Evolutionary conservation across 2,329 filamentous ascomycete genomes (phyloP).

Genomic region (Graphiopsis chlorocephala): DNA sequence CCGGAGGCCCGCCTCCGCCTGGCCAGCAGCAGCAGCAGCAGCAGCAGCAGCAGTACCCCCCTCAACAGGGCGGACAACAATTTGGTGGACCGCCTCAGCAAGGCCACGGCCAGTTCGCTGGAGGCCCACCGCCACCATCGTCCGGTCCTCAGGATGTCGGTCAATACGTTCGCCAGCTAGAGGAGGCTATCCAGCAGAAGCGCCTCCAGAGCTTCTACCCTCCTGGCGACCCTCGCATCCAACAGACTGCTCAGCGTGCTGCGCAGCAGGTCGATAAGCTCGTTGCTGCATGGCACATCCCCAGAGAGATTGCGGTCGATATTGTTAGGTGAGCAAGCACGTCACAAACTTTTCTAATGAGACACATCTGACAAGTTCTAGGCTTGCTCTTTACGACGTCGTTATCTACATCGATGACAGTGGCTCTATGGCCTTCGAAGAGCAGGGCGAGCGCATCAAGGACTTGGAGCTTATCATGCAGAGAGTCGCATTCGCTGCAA

Average conservation of each 20-base stretch:
- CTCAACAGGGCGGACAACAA: conserved; percentile 34
- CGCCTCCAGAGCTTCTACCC: conserved; percentile 58
- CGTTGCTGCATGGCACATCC: conserved; percentile 56
- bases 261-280: conserved; percentile 53
- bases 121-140: conserved; percentile 31
- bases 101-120: conserved; percentile 23
- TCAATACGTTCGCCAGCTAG: conserved; percentile 57
- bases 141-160: conserved; percentile 48
- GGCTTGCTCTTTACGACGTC: conserved; percentile 61
- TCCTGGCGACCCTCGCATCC: conserved; percentile 46
- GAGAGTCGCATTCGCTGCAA: conserved; percentile 62
- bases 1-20: conserved; percentile 29
- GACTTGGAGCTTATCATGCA: conserved; percentile 64
- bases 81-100: conserved; percentile 26
- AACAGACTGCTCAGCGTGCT: conserved; percentile 50
- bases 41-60: conserved; percentile 36
- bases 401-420: conserved; percentile 66
- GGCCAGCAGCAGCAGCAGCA: conserved; percentile 36
- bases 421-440: conserved; percentile 68
- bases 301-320: conserved; percentile 60
- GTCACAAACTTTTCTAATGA: too few species aligned
- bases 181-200: conserved; percentile 59
- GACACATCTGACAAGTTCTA: conserved; percentile 24
- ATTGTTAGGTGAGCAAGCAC: conserved; percentile 42
- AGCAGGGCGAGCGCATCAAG: conserved; percentile 64